phyloP scores from a whole-genome alignment of 208 protist species.

The Acanthamoeba triangularis region DNA sequence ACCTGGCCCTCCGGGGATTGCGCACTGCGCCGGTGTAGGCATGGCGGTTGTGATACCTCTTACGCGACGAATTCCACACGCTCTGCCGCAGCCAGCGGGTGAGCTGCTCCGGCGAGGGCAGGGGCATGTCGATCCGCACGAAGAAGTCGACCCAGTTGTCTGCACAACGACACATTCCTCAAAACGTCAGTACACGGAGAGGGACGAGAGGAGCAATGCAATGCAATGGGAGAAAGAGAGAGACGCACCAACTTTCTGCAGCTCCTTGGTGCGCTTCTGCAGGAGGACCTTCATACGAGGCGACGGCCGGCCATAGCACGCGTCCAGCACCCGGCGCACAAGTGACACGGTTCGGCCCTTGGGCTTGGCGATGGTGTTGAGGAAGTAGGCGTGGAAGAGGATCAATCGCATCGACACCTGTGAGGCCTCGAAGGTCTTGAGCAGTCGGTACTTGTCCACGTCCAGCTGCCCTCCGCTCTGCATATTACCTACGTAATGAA shows the following conservation, averaged over 20 bases:
- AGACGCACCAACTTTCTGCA: neutral
- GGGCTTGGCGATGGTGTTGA: conserved; percentile 33
- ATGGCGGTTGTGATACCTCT: conserved; percentile 39
- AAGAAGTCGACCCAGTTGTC: conserved; percentile 51
- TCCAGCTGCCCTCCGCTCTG: neutral
- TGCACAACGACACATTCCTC: neutral
- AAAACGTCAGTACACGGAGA: neutral
- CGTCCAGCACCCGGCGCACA: neutral
- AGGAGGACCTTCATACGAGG: neutral
- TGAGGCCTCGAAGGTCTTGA: conserved; percentile 35
- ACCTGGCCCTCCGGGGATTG: neutral
- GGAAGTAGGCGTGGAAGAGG: conserved; percentile 64
- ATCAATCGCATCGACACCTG: conserved; percentile 41
- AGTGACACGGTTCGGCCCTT: neutral
- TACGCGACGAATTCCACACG: conserved; percentile 15
- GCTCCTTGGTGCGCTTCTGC: neutral
- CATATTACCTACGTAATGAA: neutral
- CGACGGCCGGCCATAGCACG: conserved; percentile 14
- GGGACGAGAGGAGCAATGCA: neutral
- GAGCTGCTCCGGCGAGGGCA: conserved; percentile 8
- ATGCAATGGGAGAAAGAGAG: neutral
- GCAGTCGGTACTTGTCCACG: conserved; percentile 39
- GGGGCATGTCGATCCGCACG: neutral
- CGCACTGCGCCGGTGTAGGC: neutral
- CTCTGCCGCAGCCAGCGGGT: conserved; percentile 14